These are phyloP conservation scores for Penicillium steckii DNA, from an alignment of 495 filamentous ascomycete genomes.

Conservation along the genomic window DNA sequence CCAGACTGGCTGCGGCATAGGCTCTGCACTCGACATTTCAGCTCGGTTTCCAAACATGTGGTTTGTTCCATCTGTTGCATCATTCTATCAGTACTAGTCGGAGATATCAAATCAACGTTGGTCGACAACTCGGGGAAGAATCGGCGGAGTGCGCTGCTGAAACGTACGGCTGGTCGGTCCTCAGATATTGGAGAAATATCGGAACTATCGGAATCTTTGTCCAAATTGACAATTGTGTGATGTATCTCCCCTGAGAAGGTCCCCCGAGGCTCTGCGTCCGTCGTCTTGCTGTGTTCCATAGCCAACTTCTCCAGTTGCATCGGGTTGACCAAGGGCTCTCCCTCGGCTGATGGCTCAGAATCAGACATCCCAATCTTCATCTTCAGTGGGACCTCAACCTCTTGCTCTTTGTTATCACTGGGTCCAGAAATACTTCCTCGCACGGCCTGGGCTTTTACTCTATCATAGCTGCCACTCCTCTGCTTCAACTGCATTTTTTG, in stretches of 20 bases:
- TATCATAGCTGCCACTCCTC: not conserved
- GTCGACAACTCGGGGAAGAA: conserved; percentile 36
- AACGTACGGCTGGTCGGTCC: conserved; percentile 7
- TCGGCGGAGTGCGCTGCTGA: conserved; percentile 17
- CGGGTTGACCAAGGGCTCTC: not conserved
- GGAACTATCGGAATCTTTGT: conserved; percentile 19
- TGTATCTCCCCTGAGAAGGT: conserved; percentile 12
- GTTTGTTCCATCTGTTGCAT: conserved; percentile 6
- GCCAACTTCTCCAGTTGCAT: not conserved
- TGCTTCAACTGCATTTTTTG: not conserved
- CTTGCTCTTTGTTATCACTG: not conserved
- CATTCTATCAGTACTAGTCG: conserved; percentile 6
- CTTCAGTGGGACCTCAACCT: not conserved
- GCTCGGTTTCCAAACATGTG: conserved; percentile 14
- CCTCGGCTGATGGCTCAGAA: not conserved
- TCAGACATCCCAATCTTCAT: not conserved
- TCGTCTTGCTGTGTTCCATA: not conserved
- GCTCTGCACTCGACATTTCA: conserved; percentile 18
- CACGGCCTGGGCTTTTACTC: not conserved
- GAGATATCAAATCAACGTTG: conserved; percentile 29
- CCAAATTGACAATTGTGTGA: conserved; percentile 16
- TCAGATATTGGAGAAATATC: conserved; percentile 34
- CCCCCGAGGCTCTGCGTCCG: not conserved
- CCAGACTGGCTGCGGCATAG: conserved; percentile 10
- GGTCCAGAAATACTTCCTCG: not conserved